Base-by-base conservation (phyloP, 371 early-diverging fungal genomes). In the Circinella minor region DNA sequence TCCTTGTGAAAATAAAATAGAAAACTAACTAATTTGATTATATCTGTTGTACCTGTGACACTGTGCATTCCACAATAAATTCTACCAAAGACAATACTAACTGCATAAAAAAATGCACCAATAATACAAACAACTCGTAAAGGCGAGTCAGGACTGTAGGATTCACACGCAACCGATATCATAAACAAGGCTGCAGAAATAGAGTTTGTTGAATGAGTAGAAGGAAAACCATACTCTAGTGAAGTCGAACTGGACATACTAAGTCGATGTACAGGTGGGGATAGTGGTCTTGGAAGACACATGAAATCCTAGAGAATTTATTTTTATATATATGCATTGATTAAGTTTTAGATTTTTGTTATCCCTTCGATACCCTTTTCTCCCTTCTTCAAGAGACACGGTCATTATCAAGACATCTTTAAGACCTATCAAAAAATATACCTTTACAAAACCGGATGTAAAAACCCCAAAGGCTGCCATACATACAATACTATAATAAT, bases 141-240 rank as follows among this genome's bases (percentile, higher is more conserved):
- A 46, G 81, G 80, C 39, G 83, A 79, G 37, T 79, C 80, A 47
- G 79, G 71, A 36, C 73, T 27, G 7, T 80, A 71, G 59, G 79
- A 68, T 68, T 81, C 85, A 65, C 76, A 77, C 61, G 79, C 75
- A 57, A 84, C 79, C 10, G 89, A 81, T 37, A 89, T 80, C 36
- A 90, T 69, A 71, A 84, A 89, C n/a, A 90, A 75, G 1, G 92
- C 89, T 13, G 92, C 86, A 20, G 91, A 88, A 73, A 90, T 75
- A 17, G 93, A 90, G 81, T 92, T 92, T 59, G 90, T 85, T 0
- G 93, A 86, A 62, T 94, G 95, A 4, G 93, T 92, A 3, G 92
- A 92, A 27, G 95, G 95, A 70, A 93, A 92, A 36, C 95, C 95
- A 74, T 91, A 94, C 74, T 94, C 95, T 5, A 88, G 76, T 6